phyloP scores from a whole-genome alignment of 2,329 filamentous ascomycete genomes.

The Gnomoniopsis sp. region DNA sequence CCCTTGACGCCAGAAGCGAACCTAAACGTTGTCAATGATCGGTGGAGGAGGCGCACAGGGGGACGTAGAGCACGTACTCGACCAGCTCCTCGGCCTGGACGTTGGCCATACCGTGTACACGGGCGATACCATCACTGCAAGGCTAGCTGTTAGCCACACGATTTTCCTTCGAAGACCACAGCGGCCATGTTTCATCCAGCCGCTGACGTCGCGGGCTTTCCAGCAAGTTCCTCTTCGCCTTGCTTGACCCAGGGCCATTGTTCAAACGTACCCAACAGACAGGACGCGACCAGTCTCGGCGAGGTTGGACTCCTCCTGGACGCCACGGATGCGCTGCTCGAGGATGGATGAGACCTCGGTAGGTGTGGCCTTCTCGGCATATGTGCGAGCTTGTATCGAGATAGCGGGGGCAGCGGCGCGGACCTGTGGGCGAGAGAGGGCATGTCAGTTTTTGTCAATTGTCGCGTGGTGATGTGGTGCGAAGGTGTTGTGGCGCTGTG shows the following conservation, averaged over 20 bases:
- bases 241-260: background rate
- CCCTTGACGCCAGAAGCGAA: slow-evolving; percentile 99
- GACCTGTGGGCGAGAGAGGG: slow-evolving; percentile 50
- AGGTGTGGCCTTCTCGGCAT: slow-evolving; percentile 93
- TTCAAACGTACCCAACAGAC: slow-evolving; percentile 85
- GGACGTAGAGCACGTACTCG: slow-evolving; percentile 67
- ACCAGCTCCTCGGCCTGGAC: slow-evolving; percentile 99
- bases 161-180: background rate
- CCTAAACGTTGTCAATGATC: slow-evolving; percentile 46
- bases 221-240: background rate
- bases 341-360: slow-evolving; percentile 99
- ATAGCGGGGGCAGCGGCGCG: slow-evolving; percentile 81
- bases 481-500: slow-evolving; percentile 6
- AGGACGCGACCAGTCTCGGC: slow-evolving; percentile 99
- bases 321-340: slow-evolving; percentile 97
- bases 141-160: slow-evolving; percentile 25
- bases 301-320: slow-evolving; percentile 92
- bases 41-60: slow-evolving; percentile 11
- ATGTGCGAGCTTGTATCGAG: slow-evolving; percentile 74
- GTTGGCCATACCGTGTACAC: slow-evolving; percentile 99
- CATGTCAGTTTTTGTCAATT: slow-evolving; percentile 26
- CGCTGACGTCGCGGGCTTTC: background rate
- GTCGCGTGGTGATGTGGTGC: slow-evolving; percentile 15
- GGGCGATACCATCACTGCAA: slow-evolving; percentile 97
- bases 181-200: background rate